Conservation (phyloP, 1,284 basidiomycete genomes). For the Cystobasidium slooffiae region DNA sequence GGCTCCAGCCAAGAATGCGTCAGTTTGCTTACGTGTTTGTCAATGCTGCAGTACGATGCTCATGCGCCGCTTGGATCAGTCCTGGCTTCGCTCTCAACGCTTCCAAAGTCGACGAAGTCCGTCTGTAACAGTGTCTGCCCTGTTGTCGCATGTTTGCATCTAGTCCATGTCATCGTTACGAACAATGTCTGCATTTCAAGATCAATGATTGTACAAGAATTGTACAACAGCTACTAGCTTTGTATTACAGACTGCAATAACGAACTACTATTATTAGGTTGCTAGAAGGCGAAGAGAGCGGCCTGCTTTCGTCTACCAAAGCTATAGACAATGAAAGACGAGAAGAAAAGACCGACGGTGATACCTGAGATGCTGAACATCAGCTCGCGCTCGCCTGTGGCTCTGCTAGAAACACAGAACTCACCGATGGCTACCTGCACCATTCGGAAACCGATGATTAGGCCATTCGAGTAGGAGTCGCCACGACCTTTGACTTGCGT, state of each 20-base stretch:
- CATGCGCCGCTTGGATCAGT: conserved; percentile 53
- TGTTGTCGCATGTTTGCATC: neutral
- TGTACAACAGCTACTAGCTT: neutral
- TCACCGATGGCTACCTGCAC: conserved; percentile 77
- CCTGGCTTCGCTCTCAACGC: conserved; percentile 52
- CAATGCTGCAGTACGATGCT: conserved; percentile 45
- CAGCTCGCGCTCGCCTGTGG: neutral
- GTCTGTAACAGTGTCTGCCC: conserved; percentile 1
- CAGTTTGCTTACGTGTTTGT: neutral
- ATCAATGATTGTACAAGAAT: neutral
- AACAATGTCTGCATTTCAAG: conserved; percentile 3
- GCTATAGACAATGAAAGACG: conserved; percentile 80
- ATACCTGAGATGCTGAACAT: conserved; percentile 60
- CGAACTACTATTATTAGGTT: neutral
- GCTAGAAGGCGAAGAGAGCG: conserved; percentile 35
- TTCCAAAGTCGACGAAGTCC: conserved; percentile 50
- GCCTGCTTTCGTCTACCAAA: conserved; percentile 64
- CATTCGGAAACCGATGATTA: conserved; percentile 57
- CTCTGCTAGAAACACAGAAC: neutral
- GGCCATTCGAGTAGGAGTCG: conserved; percentile 59
- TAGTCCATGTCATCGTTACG: neutral
- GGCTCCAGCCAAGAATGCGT: conserved; percentile 1
- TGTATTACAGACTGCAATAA: neutral
- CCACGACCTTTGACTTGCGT: conserved; percentile 65
- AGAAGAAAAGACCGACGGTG: conserved; percentile 86